phyloP scores from a whole-genome alignment of 2,329 filamentous ascomycete genomes.

The Lecanicillium sp. region DNA sequence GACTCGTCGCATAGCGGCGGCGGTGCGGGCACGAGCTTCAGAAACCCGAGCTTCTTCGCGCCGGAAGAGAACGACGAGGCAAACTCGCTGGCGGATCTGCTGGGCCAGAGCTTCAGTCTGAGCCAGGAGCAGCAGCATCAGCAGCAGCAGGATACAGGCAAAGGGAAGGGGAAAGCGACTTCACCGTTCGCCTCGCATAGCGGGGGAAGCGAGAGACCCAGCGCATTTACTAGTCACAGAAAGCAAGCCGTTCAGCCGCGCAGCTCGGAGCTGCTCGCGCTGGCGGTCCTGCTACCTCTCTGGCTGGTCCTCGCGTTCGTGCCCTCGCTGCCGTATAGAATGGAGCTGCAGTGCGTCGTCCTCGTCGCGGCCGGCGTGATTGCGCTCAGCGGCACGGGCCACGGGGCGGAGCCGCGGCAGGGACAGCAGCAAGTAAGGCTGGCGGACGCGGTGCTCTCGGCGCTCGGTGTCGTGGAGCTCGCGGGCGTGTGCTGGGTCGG shows the following conservation, averaged over 20 bases:
- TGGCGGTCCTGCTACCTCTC: slow-evolving; percentile 19
- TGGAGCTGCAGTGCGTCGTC: slow-evolving; percentile 24
- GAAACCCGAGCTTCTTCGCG: slow-evolving; percentile 57
- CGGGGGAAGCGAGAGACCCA: not conserved
- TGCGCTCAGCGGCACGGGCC: slow-evolving; percentile 26
- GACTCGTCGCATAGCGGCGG: not conserved
- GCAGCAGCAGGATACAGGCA: not conserved
- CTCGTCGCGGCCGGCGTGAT: slow-evolving; percentile 25
- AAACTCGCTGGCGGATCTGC: slow-evolving; percentile 38
- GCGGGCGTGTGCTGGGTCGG: slow-evolving; percentile 29
- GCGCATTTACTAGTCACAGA: not conserved
- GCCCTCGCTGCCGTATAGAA: slow-evolving; percentile 19
- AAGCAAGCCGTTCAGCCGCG: not conserved
- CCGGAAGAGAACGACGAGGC: slow-evolving; percentile 37
- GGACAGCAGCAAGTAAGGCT: slow-evolving; percentile 16
- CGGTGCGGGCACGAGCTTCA: slow-evolving; percentile 38
- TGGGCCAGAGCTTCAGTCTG: slow-evolving; percentile 39
- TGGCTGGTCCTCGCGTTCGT: slow-evolving; percentile 23
- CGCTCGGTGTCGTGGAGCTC: slow-evolving; percentile 27
- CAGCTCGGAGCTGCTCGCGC: slow-evolving; percentile 17
- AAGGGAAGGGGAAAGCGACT: not conserved
- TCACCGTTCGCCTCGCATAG: not conserved
- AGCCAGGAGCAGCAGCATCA: slow-evolving; percentile 23
- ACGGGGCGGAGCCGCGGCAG: slow-evolving; percentile 16
- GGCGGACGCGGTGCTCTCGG: slow-evolving; percentile 21